Percentiles rank a stretch among this genome's conserved stretches.
phyloP scores from a whole-genome alignment of 2,329 filamentous ascomycete species.

The Geosmithia flava region DNA sequence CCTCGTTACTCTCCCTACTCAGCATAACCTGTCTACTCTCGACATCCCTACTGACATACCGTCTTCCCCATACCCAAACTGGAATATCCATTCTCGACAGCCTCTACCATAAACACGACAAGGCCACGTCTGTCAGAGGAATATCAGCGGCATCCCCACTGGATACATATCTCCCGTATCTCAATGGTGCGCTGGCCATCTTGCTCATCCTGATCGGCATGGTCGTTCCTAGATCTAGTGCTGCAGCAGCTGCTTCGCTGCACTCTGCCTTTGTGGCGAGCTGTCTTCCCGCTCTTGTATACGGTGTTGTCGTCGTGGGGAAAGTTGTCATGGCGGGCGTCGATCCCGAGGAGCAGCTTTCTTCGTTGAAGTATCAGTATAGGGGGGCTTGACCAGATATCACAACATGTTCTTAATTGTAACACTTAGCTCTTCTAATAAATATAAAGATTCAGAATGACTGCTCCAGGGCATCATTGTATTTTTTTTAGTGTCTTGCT shows the following conservation, averaged over 20 bases:
- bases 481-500: too few species aligned
- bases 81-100: slow-evolving; percentile 37
- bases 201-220: slow-evolving; percentile 36
- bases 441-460: too few species aligned
- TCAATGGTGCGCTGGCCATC: slow-evolving; percentile 45
- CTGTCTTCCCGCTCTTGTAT: slow-evolving; percentile 43
- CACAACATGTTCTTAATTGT: too few species aligned
- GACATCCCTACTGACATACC: slow-evolving; percentile 48
- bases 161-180: slow-evolving; percentile 42
- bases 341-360: slow-evolving; percentile 54
- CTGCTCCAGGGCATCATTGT: too few species aligned
- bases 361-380: slow-evolving; percentile 49
- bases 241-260: too few species aligned
- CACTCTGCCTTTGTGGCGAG: slow-evolving; percentile 4
- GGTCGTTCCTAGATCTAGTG: slow-evolving; percentile 5
- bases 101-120: background rate
- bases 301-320: slow-evolving; percentile 45
- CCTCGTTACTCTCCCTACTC: slow-evolving; percentile 36
- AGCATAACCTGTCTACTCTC: slow-evolving; percentile 50
- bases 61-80: slow-evolving; percentile 39
- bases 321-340: slow-evolving; percentile 57
- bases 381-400: slow-evolving; percentile 43
- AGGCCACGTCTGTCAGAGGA: background rate
- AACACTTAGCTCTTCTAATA: too few species aligned
- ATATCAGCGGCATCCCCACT: slow-evolving; percentile 27